Evolutionary conservation across 768 basidiomycete genomes (phyloP).

Genomic region (Hericium coralloides): DNA sequence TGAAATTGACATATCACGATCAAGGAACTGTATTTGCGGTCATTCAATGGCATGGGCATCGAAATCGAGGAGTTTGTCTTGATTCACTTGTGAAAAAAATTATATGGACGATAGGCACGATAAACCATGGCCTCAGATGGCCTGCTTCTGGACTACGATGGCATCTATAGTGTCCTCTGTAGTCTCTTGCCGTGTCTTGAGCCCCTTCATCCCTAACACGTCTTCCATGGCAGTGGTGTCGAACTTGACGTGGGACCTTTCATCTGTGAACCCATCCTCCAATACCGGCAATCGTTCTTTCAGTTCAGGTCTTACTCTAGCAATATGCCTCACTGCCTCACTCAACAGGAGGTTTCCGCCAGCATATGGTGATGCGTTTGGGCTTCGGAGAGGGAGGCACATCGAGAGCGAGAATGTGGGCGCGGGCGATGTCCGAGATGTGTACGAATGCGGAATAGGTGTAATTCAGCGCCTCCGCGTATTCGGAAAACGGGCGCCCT

Average conservation of each 20-base stretch:
- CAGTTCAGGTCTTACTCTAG: conserved; percentile 13
- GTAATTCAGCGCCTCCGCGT: background rate
- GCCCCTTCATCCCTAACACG: background rate
- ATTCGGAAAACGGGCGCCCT: conserved; percentile 6
- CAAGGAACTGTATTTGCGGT: no score
- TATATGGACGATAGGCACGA: background rate
- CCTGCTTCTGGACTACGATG: background rate
- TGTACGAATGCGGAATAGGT: conserved; percentile 17
- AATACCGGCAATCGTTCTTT: background rate
- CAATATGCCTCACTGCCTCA: conserved; percentile 15
- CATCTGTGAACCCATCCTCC: background rate
- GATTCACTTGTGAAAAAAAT: background rate
- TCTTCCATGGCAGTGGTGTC: background rate
- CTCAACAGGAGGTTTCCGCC: conserved; percentile 16
- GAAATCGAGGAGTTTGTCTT: no score
- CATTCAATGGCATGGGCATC: no score
- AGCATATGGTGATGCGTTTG: conserved; percentile 18
- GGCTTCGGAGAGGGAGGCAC: conserved; percentile 1
- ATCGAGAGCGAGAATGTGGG: conserved; percentile 18
- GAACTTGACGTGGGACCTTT: background rate
- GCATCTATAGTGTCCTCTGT: background rate
- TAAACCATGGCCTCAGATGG: background rate
- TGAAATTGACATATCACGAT: no score
- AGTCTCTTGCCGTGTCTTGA: background rate
- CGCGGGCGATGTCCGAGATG: conserved; percentile 21